Percentiles rank a stretch among this genome's conserved stretches.
Evolutionary conservation across 2,329 filamentous ascomycete genomes (phyloP).

Genomic region (Phyllosticta capitalensis): DNA sequence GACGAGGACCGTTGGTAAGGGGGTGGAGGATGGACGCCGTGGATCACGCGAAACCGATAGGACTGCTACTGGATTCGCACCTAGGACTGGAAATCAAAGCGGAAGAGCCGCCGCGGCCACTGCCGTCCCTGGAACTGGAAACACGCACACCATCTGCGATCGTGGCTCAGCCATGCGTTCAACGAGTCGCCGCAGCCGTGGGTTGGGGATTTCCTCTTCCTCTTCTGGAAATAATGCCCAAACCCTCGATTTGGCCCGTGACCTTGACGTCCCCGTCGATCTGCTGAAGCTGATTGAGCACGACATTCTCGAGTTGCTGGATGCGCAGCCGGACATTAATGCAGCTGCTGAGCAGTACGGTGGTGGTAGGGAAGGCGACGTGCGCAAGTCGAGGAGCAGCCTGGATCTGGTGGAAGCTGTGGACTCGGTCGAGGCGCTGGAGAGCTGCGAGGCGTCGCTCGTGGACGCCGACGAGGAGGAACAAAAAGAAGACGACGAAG

Average conservation of each 20-base stretch:
- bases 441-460: constrained; percentile 1
- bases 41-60: not conserved
- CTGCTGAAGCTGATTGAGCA: not conserved
- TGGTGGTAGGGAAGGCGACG: not conserved
- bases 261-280: not conserved
- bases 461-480: not conserved
- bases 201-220: not conserved
- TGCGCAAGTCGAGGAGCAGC: not conserved
- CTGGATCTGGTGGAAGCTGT: not conserved
- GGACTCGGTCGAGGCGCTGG: not conserved
- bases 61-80: not conserved
- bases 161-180: no score
- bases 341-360: not conserved
- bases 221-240: not conserved
- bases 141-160: no score
- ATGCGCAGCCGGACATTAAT: not conserved
- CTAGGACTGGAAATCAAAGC: not conserved
- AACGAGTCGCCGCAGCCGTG: no score
- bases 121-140: not conserved
- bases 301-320: not conserved
- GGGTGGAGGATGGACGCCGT: not conserved
- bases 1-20: no score
- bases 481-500: not conserved
- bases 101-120: not conserved
- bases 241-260: not conserved